These are phyloP conservation scores for Aristolochia californica DNA, from an alignment of 164 flowering plant species.

Conservation along the genomic window DNA sequence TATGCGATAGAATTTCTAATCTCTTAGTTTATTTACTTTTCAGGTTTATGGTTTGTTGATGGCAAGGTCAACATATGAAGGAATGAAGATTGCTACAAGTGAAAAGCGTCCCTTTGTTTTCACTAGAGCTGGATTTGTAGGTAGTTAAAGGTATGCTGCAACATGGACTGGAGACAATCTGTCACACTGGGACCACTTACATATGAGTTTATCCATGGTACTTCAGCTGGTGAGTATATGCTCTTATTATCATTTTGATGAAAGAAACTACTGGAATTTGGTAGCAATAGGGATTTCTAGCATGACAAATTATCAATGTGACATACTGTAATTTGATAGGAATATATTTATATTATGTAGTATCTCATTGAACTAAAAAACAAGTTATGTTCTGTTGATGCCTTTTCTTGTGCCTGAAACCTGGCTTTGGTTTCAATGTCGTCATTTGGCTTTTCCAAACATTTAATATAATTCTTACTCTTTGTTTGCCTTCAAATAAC, in stretches of 20 bases:
- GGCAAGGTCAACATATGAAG: conserved; percentile 93
- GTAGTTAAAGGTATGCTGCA: conserved; percentile 94
- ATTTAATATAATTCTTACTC: too few relatives aligned
- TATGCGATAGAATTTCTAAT: neutral
- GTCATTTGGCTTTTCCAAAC: too few relatives aligned
- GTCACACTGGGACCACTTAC: conserved; percentile 89
- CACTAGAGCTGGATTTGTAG: conserved; percentile 86
- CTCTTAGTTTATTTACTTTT: conserved; percentile 3
- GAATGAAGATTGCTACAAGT: conserved; percentile 63
- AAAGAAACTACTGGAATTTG: neutral
- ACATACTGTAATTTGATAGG: too few relatives aligned
- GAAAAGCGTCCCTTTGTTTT: conserved; percentile 89
- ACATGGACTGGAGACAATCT: conserved; percentile 98
- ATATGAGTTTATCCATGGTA: conserved; percentile 88
- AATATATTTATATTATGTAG: too few relatives aligned
- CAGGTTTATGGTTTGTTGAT: conserved; percentile 94
- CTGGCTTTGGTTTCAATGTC: too few relatives aligned
- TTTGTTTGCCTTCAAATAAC: neutral
- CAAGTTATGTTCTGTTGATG: too few relatives aligned
- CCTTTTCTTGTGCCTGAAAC: too few relatives aligned
- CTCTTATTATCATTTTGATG: neutral
- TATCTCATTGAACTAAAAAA: too few relatives aligned
- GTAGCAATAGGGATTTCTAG: too few relatives aligned
- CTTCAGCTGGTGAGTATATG: conserved; percentile 70
- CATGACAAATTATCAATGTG: too few relatives aligned